Conservation (phyloP, 2,329 filamentous ascomycete species). For the Bipolaris oryzae region DNA sequence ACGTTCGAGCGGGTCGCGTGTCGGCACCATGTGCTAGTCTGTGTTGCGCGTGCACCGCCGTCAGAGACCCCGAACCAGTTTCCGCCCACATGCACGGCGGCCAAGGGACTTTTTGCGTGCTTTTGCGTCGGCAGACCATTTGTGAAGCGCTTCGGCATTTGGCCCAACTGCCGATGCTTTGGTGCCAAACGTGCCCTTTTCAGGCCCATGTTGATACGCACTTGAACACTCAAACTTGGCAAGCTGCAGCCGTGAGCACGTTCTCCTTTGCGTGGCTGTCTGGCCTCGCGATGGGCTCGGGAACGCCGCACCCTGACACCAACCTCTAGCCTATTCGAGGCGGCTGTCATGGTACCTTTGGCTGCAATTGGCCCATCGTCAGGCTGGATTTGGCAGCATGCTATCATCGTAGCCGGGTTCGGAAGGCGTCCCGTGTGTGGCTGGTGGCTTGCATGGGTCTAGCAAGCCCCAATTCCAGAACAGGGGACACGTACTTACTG, state of each 20-base stretch:
- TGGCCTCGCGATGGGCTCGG: conserved; percentile 1
- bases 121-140: neutral
- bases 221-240: neutral
- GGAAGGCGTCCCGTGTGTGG: conserved; percentile 13
- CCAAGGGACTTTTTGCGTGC: neutral
- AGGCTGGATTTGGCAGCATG: conserved; percentile 5
- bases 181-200: neutral
- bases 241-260: conserved; percentile 10
- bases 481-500: conserved; percentile 5
- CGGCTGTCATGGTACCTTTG: conserved; percentile 2
- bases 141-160: neutral
- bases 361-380: conserved; percentile 4
- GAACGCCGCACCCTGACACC: conserved; percentile 14
- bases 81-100: neutral
- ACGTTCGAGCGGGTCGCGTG: neutral
- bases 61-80: neutral
- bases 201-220: neutral
- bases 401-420: conserved; percentile 5
- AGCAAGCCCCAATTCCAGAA: conserved; percentile 10
- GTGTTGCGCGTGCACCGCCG: neutral
- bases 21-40: neutral
- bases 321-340: conserved; percentile 9
- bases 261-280: conserved; percentile 11
- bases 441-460: conserved; percentile 14
- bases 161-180: neutral